Evolutionary conservation across 805 yeast genomes (phyloP).

Genomic region (Isabelozyma heimii): DNA sequence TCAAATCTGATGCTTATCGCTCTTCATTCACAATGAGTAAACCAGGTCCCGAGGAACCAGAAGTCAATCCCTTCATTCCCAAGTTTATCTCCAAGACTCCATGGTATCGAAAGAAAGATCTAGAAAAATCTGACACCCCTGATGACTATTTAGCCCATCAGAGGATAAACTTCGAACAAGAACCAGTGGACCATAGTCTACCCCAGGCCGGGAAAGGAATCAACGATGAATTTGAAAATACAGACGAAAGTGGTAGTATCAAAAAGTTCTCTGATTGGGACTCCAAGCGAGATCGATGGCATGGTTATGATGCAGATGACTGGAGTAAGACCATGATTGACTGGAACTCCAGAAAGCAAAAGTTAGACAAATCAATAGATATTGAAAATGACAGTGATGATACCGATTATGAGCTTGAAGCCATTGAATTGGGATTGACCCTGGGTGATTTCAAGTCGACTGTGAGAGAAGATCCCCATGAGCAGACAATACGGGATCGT

Average conservation of each 20-base stretch:
- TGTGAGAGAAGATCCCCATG: constrained; percentile 30
- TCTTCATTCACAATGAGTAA: background rate
- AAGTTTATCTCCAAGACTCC: constrained; percentile 37
- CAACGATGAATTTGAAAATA: constrained; percentile 36
- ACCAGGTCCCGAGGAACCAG: background rate
- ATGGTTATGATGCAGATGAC: constrained; percentile 66
- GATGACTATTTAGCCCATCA: constrained; percentile 56
- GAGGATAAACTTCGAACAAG: constrained; percentile 31
- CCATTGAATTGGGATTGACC: constrained; percentile 32
- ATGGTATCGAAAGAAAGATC: constrained; percentile 38
- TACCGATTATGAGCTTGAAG: constrained; percentile 40
- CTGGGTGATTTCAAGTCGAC: constrained; percentile 20
- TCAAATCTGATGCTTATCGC: background rate
- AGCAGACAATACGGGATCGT: constrained; percentile 56
- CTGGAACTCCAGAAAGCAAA: constrained; percentile 32
- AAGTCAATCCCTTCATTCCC: constrained; percentile 19
- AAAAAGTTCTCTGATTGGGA: constrained; percentile 52
- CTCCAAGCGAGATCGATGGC: constrained; percentile 77
- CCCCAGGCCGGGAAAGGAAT: constrained; percentile 60
- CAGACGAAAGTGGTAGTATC: constrained; percentile 19
- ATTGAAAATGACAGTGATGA: constrained; percentile 22
- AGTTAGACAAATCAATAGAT: constrained; percentile 1
- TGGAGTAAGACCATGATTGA: constrained; percentile 50
- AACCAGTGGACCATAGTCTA: constrained; percentile 43
- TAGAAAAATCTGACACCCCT: constrained; percentile 38